Percentiles rank a stretch among this genome's conserved stretches.
Conservation (phyloP, 2,329 filamentous ascomycete species). For the Xylariaceae sp. region DNA sequence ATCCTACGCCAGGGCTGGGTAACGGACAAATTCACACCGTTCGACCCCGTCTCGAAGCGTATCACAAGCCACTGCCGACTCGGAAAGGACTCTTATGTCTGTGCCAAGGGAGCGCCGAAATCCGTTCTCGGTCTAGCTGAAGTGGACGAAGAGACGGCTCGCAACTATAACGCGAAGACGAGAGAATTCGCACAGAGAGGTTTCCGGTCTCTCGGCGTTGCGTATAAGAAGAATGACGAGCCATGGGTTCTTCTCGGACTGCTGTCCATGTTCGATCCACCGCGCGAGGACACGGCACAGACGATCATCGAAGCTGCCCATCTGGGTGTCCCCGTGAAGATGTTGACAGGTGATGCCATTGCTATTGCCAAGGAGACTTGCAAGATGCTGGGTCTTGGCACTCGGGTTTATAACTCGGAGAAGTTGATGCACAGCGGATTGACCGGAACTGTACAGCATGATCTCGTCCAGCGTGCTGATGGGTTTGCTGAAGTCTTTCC, state of each 20-base stretch:
- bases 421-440: constrained; percentile 73
- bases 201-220: constrained; percentile 75
- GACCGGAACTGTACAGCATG: constrained; percentile 66
- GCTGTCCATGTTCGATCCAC: constrained; percentile 76
- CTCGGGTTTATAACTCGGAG: constrained; percentile 76
- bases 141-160: constrained; percentile 59
- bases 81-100: constrained; percentile 65
- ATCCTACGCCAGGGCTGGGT: constrained; percentile 70
- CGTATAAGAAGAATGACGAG: constrained; percentile 70
- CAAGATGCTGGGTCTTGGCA: constrained; percentile 74
- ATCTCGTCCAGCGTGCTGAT: constrained; percentile 69
- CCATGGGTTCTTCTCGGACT: constrained; percentile 70
- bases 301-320: constrained; percentile 72
- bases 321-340: constrained; percentile 73
- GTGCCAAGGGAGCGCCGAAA: constrained; percentile 73
- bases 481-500: constrained; percentile 71
- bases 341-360: constrained; percentile 76
- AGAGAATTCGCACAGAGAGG: constrained; percentile 71
- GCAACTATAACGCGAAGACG: constrained; percentile 66
- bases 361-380: constrained; percentile 77
- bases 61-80: constrained; percentile 66
- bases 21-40: constrained; percentile 71
- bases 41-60: constrained; percentile 76
- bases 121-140: constrained; percentile 65
- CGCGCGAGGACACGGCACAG: constrained; percentile 72